Conservation (phyloP, 1,139 yeast species). For the Blastobotrys apis region DNA sequence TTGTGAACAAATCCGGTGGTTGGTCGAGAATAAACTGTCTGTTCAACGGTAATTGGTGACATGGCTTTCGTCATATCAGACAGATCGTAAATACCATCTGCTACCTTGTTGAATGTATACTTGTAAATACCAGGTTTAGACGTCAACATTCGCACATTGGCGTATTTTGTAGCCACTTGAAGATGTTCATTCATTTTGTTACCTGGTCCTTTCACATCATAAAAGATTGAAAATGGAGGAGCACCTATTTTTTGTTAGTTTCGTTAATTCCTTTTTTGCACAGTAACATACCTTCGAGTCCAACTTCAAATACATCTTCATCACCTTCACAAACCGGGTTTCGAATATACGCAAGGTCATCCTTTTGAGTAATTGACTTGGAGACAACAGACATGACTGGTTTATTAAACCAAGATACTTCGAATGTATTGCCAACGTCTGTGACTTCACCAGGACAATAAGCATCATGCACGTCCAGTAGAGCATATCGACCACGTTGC, state of each 20-base stretch:
- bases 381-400: conserved; percentile 49
- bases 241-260: conserved; percentile 28
- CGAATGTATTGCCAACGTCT: conserved; percentile 21
- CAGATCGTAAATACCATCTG: conserved; percentile 59
- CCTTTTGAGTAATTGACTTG: conserved; percentile 24
- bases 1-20: conserved; percentile 46
- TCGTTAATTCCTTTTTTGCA: neutral
- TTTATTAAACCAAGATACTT: conserved; percentile 41
- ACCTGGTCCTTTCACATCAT: conserved; percentile 58
- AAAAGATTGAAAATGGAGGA: conserved; percentile 70
- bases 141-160: conserved; percentile 41
- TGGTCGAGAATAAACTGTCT: conserved; percentile 62
- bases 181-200: conserved; percentile 42
- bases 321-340: conserved; percentile 46
- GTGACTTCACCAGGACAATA: conserved; percentile 63
- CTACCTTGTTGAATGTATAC: conserved; percentile 57
- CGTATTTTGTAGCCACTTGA: conserved; percentile 50
- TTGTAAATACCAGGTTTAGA: conserved; percentile 52
- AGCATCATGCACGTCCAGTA: conserved; percentile 57
- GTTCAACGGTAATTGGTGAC: conserved; percentile 47
- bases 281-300: conserved; percentile 45
- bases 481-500: conserved; percentile 59
- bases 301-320: conserved; percentile 48
- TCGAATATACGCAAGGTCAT: conserved; percentile 31
- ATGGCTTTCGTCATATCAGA: conserved; percentile 28